Evolutionary conservation across 768 basidiomycete species (phyloP), one percentile per base, ranked within the genome.

Genomic region (Amanita pseudoporphyria): DNA sequence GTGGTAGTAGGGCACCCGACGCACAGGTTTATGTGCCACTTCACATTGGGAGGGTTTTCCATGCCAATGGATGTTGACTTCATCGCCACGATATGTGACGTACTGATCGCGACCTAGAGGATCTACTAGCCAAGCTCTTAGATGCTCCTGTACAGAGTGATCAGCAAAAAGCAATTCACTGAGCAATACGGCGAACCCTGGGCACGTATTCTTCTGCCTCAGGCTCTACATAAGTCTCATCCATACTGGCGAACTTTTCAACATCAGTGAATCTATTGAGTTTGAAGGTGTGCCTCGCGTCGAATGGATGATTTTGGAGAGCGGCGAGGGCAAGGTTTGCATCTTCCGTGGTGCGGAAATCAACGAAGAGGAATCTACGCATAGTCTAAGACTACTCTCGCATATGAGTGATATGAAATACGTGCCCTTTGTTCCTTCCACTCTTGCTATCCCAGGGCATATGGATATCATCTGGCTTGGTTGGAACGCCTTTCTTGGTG

Each of bases 41-140:
- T 93, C 90, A 58, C 83, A 81, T 56, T 87, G 85, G 7, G 88
- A 90, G 43, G 87, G 85, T 57, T 90, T 88, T 44, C 91, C 89
- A 58, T 93, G 90, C 94, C 93, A 99, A 59, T 81, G 74, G 57
- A 99, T 82, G 56, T 84, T 76, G 46, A 94, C 89, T 55, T 94
- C 87, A 58, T 94, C 89, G 41, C 88, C 90, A 33, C 90, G 82
- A 65, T 95, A 93, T 33, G 90, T 93, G 50, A 90, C 84, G 70
- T 92, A 92, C 63, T 99, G 96, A 65, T 99, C 96, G 53, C 95
- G 85, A 31, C 93, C 92, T 65, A 84, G 82, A 19, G 81, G 73
- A 67, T 99, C 96, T 21, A 82, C 89, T 47, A 98, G 77, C 94
- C 95, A 99, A 46, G 89, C 87, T 41, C 90, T 81, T 53, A 97